Evolutionary conservation across 306 rosid species (phyloP).

Genomic region (Canavalia gladiata): DNA sequence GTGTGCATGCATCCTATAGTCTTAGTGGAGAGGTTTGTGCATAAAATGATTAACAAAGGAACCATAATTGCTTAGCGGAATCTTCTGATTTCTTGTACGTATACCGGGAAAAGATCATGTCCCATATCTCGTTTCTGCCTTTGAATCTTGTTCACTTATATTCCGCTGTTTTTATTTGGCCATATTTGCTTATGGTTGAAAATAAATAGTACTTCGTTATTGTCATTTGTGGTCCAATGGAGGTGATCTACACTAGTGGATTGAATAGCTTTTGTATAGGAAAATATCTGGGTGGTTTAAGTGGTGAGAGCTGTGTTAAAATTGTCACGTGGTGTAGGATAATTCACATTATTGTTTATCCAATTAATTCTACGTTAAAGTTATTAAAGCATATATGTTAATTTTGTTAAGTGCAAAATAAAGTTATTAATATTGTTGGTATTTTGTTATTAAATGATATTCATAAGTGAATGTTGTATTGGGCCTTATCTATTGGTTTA

Average conservation of each 20-base stretch:
- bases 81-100: neutral
- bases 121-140: neutral
- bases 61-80: neutral
- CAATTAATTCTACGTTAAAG: no score
- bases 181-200: constrained; percentile 12
- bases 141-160: neutral
- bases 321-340: no score
- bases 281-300: no score
- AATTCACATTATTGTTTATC: no score
- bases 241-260: no score
- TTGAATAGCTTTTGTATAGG: no score
- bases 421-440: neutral
- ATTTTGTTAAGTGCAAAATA: no score
- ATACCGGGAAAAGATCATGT: neutral
- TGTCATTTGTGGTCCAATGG: neutral
- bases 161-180: neutral
- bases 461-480: neutral
- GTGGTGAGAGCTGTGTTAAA: no score
- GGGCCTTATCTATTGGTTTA: neutral
- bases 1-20: neutral
- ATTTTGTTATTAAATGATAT: neutral
- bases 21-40: neutral
- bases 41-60: neutral
- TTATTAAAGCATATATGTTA: no score
- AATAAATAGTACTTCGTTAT: neutral